Conservation (phyloP, 1,139 yeast species). For the Tardiomyces depauwii region DNA sequence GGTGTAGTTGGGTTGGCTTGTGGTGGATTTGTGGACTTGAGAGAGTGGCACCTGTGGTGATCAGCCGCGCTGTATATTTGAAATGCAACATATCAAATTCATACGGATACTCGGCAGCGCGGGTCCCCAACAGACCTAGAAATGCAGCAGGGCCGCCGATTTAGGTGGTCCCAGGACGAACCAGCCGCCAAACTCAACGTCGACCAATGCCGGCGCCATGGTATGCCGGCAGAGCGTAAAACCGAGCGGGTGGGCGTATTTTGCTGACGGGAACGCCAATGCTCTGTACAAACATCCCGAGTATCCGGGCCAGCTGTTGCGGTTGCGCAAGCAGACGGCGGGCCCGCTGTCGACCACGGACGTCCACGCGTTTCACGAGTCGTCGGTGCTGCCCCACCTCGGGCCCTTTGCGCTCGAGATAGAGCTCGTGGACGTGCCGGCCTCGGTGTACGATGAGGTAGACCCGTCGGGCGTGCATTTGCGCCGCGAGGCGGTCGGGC, state of each 20-base stretch:
- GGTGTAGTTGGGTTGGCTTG: too few relatives aligned
- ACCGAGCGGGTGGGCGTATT: neutral
- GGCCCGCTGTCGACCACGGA: neutral
- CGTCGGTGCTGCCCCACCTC: neutral
- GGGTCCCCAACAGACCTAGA: too few relatives aligned
- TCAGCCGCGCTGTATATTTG: too few relatives aligned
- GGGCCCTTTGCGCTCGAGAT: neutral
- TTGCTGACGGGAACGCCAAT: constrained; percentile 1
- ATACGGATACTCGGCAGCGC: too few relatives aligned
- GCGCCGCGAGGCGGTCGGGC: neutral
- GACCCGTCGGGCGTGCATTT: neutral
- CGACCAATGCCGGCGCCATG: neutral
- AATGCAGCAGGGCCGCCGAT: too few relatives aligned
- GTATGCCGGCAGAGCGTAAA: neutral
- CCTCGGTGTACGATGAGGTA: neutral
- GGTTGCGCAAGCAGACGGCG: neutral
- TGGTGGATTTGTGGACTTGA: too few relatives aligned
- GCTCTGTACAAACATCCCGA: neutral
- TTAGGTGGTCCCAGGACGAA: too few relatives aligned
- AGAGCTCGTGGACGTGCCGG: neutral
- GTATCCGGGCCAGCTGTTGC: neutral
- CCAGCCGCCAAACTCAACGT: too few relatives aligned
- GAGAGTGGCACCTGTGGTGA: too few relatives aligned
- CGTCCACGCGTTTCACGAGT: neutral
- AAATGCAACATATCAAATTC: too few relatives aligned